Base-by-base conservation (phyloP, 371 early-diverging fungal species). In the Syncephalastrum sp. region DNA sequence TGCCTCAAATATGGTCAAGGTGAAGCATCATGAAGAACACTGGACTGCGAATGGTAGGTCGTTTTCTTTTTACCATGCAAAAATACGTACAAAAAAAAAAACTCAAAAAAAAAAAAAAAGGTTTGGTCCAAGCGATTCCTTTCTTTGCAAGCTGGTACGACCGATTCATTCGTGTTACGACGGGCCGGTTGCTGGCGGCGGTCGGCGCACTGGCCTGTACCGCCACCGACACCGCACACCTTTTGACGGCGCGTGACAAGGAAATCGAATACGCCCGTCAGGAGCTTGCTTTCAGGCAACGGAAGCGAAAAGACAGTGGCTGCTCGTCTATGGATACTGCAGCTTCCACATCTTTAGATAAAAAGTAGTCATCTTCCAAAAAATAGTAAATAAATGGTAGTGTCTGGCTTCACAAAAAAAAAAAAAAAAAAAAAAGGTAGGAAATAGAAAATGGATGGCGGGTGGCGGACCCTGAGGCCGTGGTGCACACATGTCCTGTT, bases 131-230 rank as follows among this genome's bases (percentile, higher is more conserved):
- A 50, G 72, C 82, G 27, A 65, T 83, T 50, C 86, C 86, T 13
- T 57, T 81, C 23, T 49, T 84, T 16, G 59, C 53, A 23, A 75
- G 74, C 5, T 85, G 86, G 86, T 84, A 85, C 60, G 82, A 85
- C 56, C 70, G 75, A 49, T 71, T 85, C 16, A 68, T 82, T 12
- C 70, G 84, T 52, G 70, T 75, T 16, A 75, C 75, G 52, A 42
- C 79, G 41, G 86, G 84, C 1, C 55, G 70, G 38, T 49, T 84
- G 2, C 41, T 85, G 54, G 70, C 78, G n/a, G 63, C 70, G 0
- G 72, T 80, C 3, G 86, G 86, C 16, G 76, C 75, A 29, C 69
- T 83, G 46, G 53, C 84, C 13, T 67, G 75, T 62, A 69, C 81
- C 3, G 84, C 84, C 3, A 60, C 68, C 25, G 74, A 67, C 27